Base-by-base conservation (phyloP, 306 rosid species). In the Cucumis cinereus region DNA sequence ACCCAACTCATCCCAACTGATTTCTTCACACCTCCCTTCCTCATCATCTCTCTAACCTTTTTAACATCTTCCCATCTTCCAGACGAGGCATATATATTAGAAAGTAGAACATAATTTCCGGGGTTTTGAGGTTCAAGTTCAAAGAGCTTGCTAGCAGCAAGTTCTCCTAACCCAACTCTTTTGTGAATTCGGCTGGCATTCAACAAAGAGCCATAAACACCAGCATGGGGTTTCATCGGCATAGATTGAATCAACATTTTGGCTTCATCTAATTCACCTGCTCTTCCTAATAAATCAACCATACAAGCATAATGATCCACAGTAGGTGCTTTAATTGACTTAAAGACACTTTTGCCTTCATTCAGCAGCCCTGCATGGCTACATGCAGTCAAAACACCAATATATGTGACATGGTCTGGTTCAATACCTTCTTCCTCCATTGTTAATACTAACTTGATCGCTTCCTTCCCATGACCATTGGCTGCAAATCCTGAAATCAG, bases 231-330 rank as follows among this genome's bases (percentile, higher is more conserved):
- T 77, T 85, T 72, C 88, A 82, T 85, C 13, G 85, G 89, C 96
- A 90, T 90, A 79, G 78, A 50, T 72, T 81, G 84, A 36, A 88
- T 85, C 79, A 90, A 77, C 10, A 76, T 53, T 74, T 69, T 62
- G 53, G 92, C 95, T 74, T 88, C 88, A 77, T 90, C 90, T 58
- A 90, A 76, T 83, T 88, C 83, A 53, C 95, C 90, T 41, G 77
- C 78, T 70, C 95, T 84, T 45, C 90, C 90, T 64, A 90, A 70
- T 83, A 90, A 81, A 78, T 90, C 92, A 77, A 90, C 82, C 88
- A 88, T 75, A 73, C 95, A 90, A 28, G 92, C 89, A 83, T 83
- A 90, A 79, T 90, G 95, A 68, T 88, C 89, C 53, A 84, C 89
- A 28, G 83, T 88, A 22, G 87, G 95, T 61, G n/a, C 69, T 77